Percentiles rank a stretch among this genome's conserved stretches.
These are phyloP conservation scores for Talaromyces funiculosus DNA, from an alignment of 2,329 filamentous ascomycete species.

Conservation along the genomic window DNA sequence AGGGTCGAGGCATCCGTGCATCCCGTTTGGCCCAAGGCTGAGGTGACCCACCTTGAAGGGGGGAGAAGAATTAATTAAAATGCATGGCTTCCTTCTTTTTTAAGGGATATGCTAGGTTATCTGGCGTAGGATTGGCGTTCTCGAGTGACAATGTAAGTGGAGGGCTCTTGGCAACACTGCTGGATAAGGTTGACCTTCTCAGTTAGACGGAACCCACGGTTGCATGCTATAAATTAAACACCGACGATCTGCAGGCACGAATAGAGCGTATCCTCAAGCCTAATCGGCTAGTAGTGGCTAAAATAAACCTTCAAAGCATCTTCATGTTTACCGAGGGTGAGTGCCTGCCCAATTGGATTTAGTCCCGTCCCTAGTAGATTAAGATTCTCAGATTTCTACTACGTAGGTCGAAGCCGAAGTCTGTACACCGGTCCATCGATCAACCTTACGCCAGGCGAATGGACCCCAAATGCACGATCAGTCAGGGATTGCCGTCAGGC, in stretches of 20 bases:
- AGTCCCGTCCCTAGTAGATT: not conserved
- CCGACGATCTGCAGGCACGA: conserved; percentile 7
- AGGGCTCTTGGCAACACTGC: not conserved
- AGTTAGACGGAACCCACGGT: not conserved
- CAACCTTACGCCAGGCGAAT: not conserved
- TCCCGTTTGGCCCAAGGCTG: not conserved
- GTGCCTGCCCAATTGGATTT: not conserved
- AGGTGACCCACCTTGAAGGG: not conserved
- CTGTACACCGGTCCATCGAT: not conserved
- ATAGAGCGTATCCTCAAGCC: not conserved
- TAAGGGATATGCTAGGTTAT: not conserved
- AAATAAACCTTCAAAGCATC: not conserved
- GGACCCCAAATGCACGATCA: not conserved
- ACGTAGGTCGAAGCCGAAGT: not conserved
- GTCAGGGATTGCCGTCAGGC: not conserved
- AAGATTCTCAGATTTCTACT: not conserved
- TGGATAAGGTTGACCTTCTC: not conserved
- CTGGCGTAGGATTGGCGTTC: not conserved
- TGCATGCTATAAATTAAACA: not conserved
- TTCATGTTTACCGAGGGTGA: not conserved
- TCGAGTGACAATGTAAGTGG: not conserved
- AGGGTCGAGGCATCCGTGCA: not conserved
- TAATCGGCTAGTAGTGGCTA: not conserved
- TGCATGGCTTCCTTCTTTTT: not conserved
- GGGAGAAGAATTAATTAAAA: not conserved